A percentile compares a stretch with the other conserved stretches of the same genome.
Conservation (phyloP, 1,284 basidiomycete genomes). For the Fomitopsis palustris region DNA sequence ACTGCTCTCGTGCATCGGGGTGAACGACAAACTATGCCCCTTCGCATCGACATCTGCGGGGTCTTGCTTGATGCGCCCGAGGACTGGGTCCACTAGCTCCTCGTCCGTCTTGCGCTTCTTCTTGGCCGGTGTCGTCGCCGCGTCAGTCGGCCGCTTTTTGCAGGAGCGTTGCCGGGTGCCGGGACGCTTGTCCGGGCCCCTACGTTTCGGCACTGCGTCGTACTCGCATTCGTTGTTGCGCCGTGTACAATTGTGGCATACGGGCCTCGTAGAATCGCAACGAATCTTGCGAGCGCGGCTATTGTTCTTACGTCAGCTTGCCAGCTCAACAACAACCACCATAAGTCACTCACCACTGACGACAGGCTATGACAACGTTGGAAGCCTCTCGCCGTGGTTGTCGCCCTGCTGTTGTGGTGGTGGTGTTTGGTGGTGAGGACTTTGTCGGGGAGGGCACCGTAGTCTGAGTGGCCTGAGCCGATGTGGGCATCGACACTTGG, state of each 20-base stretch:
- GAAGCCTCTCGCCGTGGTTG: slow-evolving; percentile 56
- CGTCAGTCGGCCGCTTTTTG: slow-evolving; percentile 69
- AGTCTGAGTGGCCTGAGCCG: slow-evolving; percentile 20
- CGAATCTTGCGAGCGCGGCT: slow-evolving; percentile 78
- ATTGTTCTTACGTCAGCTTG: slow-evolving; percentile 23
- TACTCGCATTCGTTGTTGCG: slow-evolving; percentile 73
- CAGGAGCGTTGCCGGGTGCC: slow-evolving; percentile 76
- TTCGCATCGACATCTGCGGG: slow-evolving; percentile 23
- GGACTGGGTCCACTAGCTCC: slow-evolving; percentile 27
- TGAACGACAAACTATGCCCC: slow-evolving; percentile 20
- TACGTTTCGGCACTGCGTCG: slow-evolving; percentile 72
- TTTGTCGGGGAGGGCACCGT: slow-evolving; percentile 15
- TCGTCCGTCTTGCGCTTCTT: slow-evolving; percentile 48
- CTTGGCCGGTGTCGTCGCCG: slow-evolving; percentile 46
- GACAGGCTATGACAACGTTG: slow-evolving; percentile 53
- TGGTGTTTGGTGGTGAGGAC: slow-evolving; percentile 4
- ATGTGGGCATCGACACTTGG: slow-evolving; percentile 18
- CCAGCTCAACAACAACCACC: not conserved
- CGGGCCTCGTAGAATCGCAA: slow-evolving; percentile 76
- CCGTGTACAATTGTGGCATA: slow-evolving; percentile 75
- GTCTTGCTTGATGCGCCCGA: slow-evolving; percentile 25
- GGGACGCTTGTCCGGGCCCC: slow-evolving; percentile 79
- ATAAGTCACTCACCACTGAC: slow-evolving; percentile 31
- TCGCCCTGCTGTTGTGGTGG: slow-evolving; percentile 14
- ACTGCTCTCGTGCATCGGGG: slow-evolving; percentile 22